A percentile compares a stretch with the other conserved stretches of the same genome.
phyloP scores from a whole-genome alignment of 495 filamentous ascomycete genomes.

The Patellaria atrata region DNA sequence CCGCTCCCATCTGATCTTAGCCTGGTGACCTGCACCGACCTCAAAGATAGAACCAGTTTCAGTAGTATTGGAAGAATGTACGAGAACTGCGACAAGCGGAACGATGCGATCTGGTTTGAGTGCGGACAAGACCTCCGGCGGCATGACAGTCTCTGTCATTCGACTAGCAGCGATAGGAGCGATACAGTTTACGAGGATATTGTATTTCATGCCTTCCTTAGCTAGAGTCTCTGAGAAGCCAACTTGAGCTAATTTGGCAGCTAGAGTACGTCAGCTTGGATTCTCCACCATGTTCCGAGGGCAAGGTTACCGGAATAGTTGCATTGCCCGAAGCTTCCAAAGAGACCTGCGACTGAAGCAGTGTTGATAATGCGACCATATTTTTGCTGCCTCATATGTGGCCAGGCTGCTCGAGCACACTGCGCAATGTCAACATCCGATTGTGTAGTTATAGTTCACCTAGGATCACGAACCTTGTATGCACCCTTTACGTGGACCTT shows the following conservation, averaged over 20 bases:
- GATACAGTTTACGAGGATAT: slow-evolving; percentile 92
- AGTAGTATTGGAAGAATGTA: slow-evolving; percentile 70
- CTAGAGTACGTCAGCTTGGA: slow-evolving; percentile 27
- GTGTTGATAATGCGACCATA: slow-evolving; percentile 95
- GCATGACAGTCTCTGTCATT: slow-evolving; percentile 98
- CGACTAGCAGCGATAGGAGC: slow-evolving; percentile 90
- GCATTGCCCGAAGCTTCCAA: slow-evolving; percentile 88
- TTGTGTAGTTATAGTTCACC: neutral
- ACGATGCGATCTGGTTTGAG: slow-evolving; percentile 95
- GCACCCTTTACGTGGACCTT: slow-evolving; percentile 88
- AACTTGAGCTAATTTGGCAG: slow-evolving; percentile 90
- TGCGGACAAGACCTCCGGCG: slow-evolving; percentile 74
- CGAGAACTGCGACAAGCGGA: slow-evolving; percentile 78
- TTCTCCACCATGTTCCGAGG: neutral
- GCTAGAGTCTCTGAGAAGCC: slow-evolving; percentile 97
- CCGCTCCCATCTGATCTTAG: slow-evolving; percentile 92
- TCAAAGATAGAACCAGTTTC: slow-evolving; percentile 89
- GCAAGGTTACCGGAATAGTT: slow-evolving; percentile 66
- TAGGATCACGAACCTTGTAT: slow-evolving; percentile 64
- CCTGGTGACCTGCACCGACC: slow-evolving; percentile 81
- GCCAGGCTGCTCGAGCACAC: slow-evolving; percentile 93
- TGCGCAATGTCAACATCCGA: slow-evolving; percentile 16
- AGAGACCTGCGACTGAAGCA: slow-evolving; percentile 85
- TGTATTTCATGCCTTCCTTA: slow-evolving; percentile 96
- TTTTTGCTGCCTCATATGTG: slow-evolving; percentile 96